phyloP scores from a whole-genome alignment of 331 rosid genomes.

The Cydonia oblonga region DNA sequence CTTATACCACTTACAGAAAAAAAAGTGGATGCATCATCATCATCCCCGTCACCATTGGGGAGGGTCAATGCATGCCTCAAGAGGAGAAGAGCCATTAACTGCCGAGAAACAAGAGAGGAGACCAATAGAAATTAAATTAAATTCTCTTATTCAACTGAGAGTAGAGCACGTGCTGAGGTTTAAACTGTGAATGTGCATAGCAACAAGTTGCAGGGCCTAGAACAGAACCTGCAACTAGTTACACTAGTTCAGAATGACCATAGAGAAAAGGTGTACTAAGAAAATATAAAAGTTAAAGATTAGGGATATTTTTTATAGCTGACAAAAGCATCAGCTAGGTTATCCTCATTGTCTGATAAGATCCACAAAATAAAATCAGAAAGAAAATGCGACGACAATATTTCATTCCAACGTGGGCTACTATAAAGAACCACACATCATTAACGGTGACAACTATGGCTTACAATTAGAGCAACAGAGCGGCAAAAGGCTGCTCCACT shows the following conservation, averaged over 20 bases:
- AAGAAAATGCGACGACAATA: neutral
- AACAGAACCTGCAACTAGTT: neutral
- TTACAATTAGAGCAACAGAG: slow-evolving; percentile 41
- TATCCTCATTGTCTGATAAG: neutral
- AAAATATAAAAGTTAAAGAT: neutral
- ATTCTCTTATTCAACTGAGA: neutral
- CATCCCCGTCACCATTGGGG: slow-evolving; percentile 35
- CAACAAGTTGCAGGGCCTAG: neutral
- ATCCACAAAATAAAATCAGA: neutral
- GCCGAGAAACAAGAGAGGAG: slow-evolving; percentile 10
- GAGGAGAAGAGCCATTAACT: slow-evolving; percentile 55
- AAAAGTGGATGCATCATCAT: slow-evolving; percentile 37
- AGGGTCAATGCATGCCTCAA: slow-evolving; percentile 43
- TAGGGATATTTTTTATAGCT: neutral
- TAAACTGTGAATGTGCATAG: neutral
- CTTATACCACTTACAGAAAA: too few relatives aligned
- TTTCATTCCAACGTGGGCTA: neutral
- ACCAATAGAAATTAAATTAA: neutral
- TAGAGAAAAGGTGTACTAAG: neutral
- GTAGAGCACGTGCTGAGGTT: neutral
- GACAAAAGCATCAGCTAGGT: neutral
- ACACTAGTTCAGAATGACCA: neutral
- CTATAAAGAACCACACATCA: neutral
- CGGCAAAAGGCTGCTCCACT: slow-evolving; percentile 41
- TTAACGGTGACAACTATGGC: neutral